Percentiles rank a stretch among this genome's conserved stretches.
Evolutionary conservation across 176 grass and related monocot genomes (phyloP).

Genomic region (Lolium perenne): DNA sequence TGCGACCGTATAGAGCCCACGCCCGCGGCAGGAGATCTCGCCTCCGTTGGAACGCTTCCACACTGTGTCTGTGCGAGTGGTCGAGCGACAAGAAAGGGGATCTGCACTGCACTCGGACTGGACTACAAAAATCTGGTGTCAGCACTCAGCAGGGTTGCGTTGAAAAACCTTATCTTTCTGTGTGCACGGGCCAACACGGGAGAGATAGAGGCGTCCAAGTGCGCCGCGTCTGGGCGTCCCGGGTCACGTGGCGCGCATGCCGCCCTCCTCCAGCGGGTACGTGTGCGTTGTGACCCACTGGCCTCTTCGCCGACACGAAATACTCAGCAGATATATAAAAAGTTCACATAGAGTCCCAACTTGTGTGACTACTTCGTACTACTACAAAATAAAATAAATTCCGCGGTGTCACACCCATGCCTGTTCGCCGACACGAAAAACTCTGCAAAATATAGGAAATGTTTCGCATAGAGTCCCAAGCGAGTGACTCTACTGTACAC

Average conservation of each 20-base stretch:
- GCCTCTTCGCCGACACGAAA: too few relatives aligned
- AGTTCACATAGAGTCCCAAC: too few relatives aligned
- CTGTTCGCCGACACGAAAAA: background rate
- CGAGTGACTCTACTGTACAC: background rate
- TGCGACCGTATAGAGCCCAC: background rate
- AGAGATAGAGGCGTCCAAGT: background rate
- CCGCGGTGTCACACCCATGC: background rate
- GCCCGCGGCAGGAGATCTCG: background rate
- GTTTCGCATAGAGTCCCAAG: background rate
- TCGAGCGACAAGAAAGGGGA: background rate
- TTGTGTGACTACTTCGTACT: too few relatives aligned
- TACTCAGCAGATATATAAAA: too few relatives aligned
- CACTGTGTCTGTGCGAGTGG: background rate
- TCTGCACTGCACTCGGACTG: background rate
- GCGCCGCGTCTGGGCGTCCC: background rate
- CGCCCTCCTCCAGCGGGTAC: background rate
- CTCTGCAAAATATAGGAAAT: background rate
- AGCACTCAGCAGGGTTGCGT: too few relatives aligned
- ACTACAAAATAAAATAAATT: too few relatives aligned
- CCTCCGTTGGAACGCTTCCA: background rate
- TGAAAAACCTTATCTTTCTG: background rate
- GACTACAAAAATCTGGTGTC: background rate
- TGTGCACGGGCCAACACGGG: background rate
- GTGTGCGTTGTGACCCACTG: background rate
- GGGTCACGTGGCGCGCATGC: constrained; percentile 44